Evolutionary conservation across 495 filamentous ascomycete genomes (phyloP), one percentile per base, ranked within the genome.

Genomic region (Aspergillus nidulans): DNA sequence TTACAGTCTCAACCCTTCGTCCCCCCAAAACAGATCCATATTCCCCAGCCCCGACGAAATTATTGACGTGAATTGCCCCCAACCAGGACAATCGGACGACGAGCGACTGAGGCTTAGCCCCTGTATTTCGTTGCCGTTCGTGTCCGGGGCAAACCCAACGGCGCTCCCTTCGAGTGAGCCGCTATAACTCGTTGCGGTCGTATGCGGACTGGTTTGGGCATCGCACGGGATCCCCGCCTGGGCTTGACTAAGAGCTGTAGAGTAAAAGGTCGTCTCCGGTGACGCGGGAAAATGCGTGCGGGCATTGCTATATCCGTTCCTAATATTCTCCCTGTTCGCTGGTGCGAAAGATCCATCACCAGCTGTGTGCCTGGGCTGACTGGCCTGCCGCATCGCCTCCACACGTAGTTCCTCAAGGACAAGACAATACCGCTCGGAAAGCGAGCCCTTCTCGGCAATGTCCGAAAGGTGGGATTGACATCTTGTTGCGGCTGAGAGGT

Each of bases 401-500:
- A 18, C 39, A 0, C 39, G 20, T 1, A 52, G 23, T 18, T 52
- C 49, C 25, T 40, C 39, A 1, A 52, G 38, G 4, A 52, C 49
- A 20, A 52, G 36, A 43, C 36, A 40, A 42, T 52, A 52, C 12
- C 49, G 36, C 10, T 42, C 36, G 16, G 49, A 25, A 15, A 41
- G 39, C 12, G 49, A 52, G 1, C 36, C 39, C 38, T 42, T 28
- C 10, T 40, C 39, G 36, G 49, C 36, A 20, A 40, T 26, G 3
- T 20, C 38, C 1, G 38, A 26, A 4, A 52, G 36, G 16, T 52
- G 24, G 10, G 9, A 19, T 15, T 41, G 49, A 24, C 49, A 40
- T 59, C 49, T 58, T 54, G 8, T 49, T 19, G 52, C 52, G 42
- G 30, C 41, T 16, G 44, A 21, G 21, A 47, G 18, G 32, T 55